These are phyloP conservation scores for Huiozyma sinensis DNA, from an alignment of 805 yeast genomes.

Conservation along the genomic window DNA sequence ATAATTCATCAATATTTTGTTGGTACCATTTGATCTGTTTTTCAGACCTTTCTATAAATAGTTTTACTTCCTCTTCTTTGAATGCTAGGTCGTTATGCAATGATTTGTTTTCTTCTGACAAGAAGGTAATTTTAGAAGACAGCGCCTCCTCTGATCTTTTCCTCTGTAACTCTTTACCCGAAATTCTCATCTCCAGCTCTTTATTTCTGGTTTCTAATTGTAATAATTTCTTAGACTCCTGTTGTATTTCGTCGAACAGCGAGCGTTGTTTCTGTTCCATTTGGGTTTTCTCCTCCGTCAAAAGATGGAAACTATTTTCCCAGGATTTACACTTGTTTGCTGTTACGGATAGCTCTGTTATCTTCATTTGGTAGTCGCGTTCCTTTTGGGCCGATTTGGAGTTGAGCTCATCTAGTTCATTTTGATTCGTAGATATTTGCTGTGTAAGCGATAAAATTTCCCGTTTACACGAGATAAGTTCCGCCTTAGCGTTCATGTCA, in stretches of 20 bases:
- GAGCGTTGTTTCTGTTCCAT: not conserved
- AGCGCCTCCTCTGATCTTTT: not conserved
- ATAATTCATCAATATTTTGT: not conserved
- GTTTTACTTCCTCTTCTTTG: not conserved
- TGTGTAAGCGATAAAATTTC: too few relatives aligned
- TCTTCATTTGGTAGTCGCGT: not conserved
- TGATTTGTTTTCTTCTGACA: not conserved
- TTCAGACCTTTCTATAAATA: not conserved
- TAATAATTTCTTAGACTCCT: not conserved
- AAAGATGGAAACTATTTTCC: not conserved
- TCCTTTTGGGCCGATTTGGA: not conserved
- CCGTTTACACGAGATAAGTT: too few relatives aligned
- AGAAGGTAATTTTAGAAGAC: not conserved
- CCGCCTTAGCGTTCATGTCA: too few relatives aligned
- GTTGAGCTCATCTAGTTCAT: slow-evolving; percentile 12
- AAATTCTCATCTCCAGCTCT: not conserved
- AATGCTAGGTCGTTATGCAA: not conserved
- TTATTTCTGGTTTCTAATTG: not conserved
- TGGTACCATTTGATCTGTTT: not conserved
- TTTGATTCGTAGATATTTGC: not conserved
- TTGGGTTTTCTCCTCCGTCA: not conserved
- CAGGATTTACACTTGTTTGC: not conserved
- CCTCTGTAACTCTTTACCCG: not conserved
- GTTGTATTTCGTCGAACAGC: not conserved
- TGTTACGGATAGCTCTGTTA: not conserved